Base-by-base conservation (phyloP, 805 yeast genomes). In the Metschnikowia matae region DNA sequence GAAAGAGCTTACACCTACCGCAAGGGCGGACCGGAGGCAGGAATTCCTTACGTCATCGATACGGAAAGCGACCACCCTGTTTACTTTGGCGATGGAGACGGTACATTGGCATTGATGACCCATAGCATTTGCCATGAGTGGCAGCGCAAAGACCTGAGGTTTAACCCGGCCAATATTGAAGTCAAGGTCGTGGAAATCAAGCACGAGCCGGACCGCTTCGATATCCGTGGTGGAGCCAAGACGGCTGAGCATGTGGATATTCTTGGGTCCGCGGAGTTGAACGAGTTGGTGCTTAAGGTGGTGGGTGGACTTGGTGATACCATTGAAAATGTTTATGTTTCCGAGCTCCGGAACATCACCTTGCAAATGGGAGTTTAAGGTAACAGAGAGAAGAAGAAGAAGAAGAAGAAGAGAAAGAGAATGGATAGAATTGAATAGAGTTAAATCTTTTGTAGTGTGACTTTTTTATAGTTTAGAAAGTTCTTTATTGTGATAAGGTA, bases 241-340 rank as follows among this genome's bases (percentile, higher is more conserved):
- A 92, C 97, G 0, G 97, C 98, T 1, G 99, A 94, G 61, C 99
- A 94, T 67, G 99, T 94, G 29, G 99, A 94, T 64, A 91, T 94
- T 43, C 74, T 94, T 43, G 99, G 99, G 2, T 83, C 96, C 54
- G 89, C 97, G 0, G 96, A 86, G 62, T 73, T 94, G 64, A 94
- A 94, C 64, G 99, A 94, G 62, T 71, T 91, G 61, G 74, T 94
- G 11, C 71, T 92, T 48, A 79, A 80, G 54, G 89, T 94, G 15
- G 97, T 91, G 1, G 75, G 88, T 40, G 99, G 99, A 0, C 66
- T 74, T 34, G 96, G 95, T 2, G 81, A 81, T 44, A 66, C 73
- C 17, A 87, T 94, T 51, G 71, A 79, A 41, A 84, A 84, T 58
- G 71, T 80, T 43, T 71, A 77, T 44, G 69, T 78, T 11, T 85